Base-by-base conservation (phyloP, 139 green algal genomes). In the Chlorella sp. region DNA sequence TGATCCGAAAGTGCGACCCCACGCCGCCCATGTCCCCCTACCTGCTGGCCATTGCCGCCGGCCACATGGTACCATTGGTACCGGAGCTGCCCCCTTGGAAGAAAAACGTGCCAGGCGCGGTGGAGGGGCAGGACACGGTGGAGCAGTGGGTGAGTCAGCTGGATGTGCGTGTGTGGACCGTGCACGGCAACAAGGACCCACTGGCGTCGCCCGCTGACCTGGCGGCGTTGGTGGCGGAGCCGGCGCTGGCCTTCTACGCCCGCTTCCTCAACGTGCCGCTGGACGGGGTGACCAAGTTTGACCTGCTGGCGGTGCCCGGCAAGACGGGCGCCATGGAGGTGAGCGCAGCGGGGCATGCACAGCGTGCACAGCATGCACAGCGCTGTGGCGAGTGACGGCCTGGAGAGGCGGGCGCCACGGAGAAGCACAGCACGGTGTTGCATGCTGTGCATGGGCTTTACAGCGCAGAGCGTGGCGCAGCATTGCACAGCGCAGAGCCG, bases 231-330 rank as follows among this genome's bases (percentile, higher is more conserved):
- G 83, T 89, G 12, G 81, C 82, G 2, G 26, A 42, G 18, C 15
- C 18, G 12, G 86, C 88, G 3, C 78, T 90, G 19, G 53, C 71
- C 0, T 92, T 91, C 80, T 95, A 92, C 73, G 21, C 37, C 1
- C 57, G 18, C 26, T 95, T 91, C 53, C 92, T 92, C 4, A 68
- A 77, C 22, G 9, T 92, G 0, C 0, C 32, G 21, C 91, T 92
- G 89, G 93, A 91, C 15, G 42, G 32, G n/a, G 79, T 96, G 66
- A 34, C 42, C 36, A 95, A 95, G 91, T 88, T 95, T 61, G 93
- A 96, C 82, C 42, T 95, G 36, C 76, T 96, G 85, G 94, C 87
- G 9, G 86, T 96, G 53, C 93, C 94, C 11, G 94, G 93, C 40
- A 94, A 92, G 88, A 2, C 2, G 0, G 88, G 91, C 24, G 93